Evolutionary conservation across 1,284 basidiomycete species (phyloP), one percentile per base, ranked within the genome.

Genomic region (Cystobasidiaceae sp.): DNA sequence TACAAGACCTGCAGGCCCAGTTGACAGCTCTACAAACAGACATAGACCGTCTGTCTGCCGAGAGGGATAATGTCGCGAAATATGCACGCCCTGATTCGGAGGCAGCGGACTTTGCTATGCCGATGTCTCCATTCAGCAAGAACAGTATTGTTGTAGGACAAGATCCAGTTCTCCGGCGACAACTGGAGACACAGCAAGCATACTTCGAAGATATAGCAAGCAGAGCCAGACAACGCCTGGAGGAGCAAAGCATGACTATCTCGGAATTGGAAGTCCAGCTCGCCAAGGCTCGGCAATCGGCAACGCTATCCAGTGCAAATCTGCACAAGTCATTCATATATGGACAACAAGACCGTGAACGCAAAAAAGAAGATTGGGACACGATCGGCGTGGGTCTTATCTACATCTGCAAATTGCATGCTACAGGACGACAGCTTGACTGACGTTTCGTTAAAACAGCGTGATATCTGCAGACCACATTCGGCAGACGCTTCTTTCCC

Each of bases 181-280:
- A 33, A 19, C n/a, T 39, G 25, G 51, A 28, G 25, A 17, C 28
- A 4, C 28, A 54, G 28, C 34, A 32, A 33, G 27, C 15, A 3
- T 23, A 54, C 27, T 54, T 34, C 51, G 51, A 54, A 9, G 32
- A 5, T 15, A n/a, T 62, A 44, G 60, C 60, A 2, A 37, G 28
- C 5, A n/a, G 60, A 62, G 60, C 60, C 6, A 39, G 41, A 21
- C 49, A 62, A 27, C 15, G 41, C 8, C 60, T 62, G 17, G 25
- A 51, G 6, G 60, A 62, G 60, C 60, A 62, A 33, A 30, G 27
- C 17, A 13, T 8, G 1, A 13, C 21, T 6, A 39, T 62, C 15
- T 21, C 39, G 15, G n/a, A 13, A 4, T 54, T 50, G 25, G 13
- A 33, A 19, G 23, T 15, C 4, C 49, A 62, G 2, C 15, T 56